Conservation (phyloP, 2,329 filamentous ascomycete genomes). For the Cytospora piceicola region DNA sequence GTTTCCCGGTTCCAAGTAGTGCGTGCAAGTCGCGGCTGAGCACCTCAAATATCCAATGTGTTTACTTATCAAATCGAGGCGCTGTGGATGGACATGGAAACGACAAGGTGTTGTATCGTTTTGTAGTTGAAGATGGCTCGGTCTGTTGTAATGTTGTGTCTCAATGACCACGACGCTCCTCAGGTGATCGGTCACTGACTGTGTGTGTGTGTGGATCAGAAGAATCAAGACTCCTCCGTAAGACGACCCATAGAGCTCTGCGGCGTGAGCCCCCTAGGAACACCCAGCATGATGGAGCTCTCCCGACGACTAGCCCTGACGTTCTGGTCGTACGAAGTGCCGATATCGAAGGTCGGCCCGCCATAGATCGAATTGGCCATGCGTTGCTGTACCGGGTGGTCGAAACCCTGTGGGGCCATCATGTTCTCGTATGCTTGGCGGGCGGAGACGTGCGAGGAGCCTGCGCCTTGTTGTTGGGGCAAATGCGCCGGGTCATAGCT, state of each 20-base stretch:
- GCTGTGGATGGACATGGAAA: conserved; percentile 2
- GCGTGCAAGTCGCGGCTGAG: background rate
- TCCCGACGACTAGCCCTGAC: conserved; percentile 57
- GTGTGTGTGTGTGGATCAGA: conserved; percentile 34
- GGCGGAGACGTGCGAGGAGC: conserved; percentile 37
- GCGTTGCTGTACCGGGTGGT: conserved; percentile 37
- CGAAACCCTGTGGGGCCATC: conserved; percentile 41
- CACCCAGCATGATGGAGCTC: conserved; percentile 60
- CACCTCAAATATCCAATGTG: background rate
- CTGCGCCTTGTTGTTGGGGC: conserved; percentile 42
- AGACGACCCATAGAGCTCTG: conserved; percentile 58
- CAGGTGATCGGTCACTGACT: background rate
- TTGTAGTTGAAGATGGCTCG: conserved; percentile 6
- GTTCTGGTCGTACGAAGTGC: conserved; percentile 41
- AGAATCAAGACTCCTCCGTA: conserved; percentile 56
- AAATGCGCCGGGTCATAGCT: conserved; percentile 52
- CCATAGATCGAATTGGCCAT: conserved; percentile 43
- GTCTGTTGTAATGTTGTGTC: conserved; percentile 13
- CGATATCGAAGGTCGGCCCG: conserved; percentile 41
- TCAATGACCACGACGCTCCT: conserved; percentile 8
- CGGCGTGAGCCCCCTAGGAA: conserved; percentile 51
- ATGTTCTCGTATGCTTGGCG: conserved; percentile 53
- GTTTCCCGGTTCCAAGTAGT: background rate
- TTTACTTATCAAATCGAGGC: background rate
- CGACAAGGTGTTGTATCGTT: conserved; percentile 19